Base-by-base conservation (phyloP, 306 rosid species). In the Cicer chorassanicum region DNA sequence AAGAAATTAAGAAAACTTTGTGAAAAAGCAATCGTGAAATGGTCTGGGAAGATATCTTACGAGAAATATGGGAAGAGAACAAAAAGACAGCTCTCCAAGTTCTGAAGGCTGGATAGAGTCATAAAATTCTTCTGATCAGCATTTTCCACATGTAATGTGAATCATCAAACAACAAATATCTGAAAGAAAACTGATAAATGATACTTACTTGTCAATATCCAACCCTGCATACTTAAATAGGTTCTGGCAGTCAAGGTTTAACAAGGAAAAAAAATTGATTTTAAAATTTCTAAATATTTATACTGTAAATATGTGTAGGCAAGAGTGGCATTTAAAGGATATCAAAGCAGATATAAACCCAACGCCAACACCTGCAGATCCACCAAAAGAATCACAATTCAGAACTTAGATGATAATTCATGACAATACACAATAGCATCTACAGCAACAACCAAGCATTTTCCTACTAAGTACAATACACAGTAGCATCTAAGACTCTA, bases 11-110 rank as follows among this genome's bases (percentile, higher is more conserved):
- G 9, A 67, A 72, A 62, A 7, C 53, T 44, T 44, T 36, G 34
- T 24, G 72, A 51, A 14, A 75, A 67, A 34, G 8, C 16, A 10
- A 65, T 24, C 19, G 77, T 66, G 45, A 75, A 71, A 83, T 13
- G 48, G 67, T 62, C 34, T 40, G 75, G 81, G 76, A 68, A 82
- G 72, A 65, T 74, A 68, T 38, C 96, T 90, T 86, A 92, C 99
- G 99, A 94, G 88, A 94, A 94, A 81, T 94, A 94, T 6, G 99
- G 99, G 74, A 94, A 94, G 72, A 94, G 99, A 75, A 94, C 99
- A 87, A 94, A 86, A 64, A 94, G 96, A 82, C 99, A 92, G 79
- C 99, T 90, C 88, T 94, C 99, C 93, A 90, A 83, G 79, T 92
- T 94, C 86, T 92, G 99, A 84, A 94, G 96, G 82, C 98, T 94